These are phyloP conservation scores for Closterium sp. DNA, from an alignment of 139 green algal species.

Conservation along the genomic window DNA sequence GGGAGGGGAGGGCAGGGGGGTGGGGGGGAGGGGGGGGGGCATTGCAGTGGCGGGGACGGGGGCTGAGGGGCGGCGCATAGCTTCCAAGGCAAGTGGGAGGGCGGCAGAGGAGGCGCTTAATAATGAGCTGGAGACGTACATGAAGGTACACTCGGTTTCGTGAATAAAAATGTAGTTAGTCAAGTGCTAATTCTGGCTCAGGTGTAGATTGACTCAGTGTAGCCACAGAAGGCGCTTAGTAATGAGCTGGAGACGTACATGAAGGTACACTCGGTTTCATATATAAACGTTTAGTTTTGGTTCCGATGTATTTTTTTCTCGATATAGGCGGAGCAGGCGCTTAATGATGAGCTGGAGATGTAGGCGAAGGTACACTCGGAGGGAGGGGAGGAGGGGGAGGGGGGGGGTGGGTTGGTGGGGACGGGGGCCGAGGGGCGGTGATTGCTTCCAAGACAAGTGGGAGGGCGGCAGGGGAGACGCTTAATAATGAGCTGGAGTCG, in stretches of 20 bases:
- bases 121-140: constrained; percentile 29
- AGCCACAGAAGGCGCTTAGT: background rate
- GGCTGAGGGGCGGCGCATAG: too few species aligned
- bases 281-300: background rate
- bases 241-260: constrained; percentile 18
- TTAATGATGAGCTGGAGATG: constrained; percentile 10
- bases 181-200: background rate
- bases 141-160: constrained; percentile 13
- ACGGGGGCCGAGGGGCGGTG: too few species aligned
- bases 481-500: background rate
- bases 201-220: background rate
- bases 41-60: too few species aligned
- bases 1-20: too few species aligned
- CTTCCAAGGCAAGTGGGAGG: too few species aligned
- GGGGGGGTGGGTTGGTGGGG: too few species aligned
- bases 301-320: background rate
- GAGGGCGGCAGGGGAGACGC: background rate
- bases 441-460: too few species aligned
- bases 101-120: constrained; percentile 13
- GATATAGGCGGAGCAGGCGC: background rate
- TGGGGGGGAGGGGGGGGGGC: background rate
- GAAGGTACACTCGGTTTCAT: constrained; percentile 8
- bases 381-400: too few species aligned
- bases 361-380: constrained; percentile 18
- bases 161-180: background rate